Evolutionary conservation across 176 grass and related monocot genomes (phyloP).

Genomic region (Avena atlantica): DNA sequence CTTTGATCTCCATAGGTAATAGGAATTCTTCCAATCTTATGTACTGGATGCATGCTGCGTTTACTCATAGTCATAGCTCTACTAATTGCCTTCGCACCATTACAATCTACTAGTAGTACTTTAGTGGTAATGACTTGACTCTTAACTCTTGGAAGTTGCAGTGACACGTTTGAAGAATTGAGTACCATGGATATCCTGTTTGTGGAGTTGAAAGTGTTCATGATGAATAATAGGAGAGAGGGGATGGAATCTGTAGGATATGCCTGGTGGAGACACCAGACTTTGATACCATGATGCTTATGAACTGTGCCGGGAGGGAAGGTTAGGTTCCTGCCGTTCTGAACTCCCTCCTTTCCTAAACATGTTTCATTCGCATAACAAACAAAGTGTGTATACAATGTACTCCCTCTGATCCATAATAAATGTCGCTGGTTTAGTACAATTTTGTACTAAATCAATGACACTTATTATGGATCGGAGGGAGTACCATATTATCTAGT

Average conservation of each 20-base stretch:
- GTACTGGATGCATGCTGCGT: background rate
- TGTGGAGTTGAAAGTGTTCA: too few relatives aligned
- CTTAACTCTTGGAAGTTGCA: conserved; percentile 8
- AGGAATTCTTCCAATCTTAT: background rate
- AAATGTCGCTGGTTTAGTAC: too few relatives aligned
- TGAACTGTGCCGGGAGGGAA: background rate
- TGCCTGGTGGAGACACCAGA: background rate
- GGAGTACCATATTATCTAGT: too few relatives aligned
- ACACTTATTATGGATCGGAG: too few relatives aligned
- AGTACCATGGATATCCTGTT: background rate
- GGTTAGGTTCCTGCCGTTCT: background rate
- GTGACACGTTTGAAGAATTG: background rate
- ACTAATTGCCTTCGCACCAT: background rate
- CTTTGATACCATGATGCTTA: background rate
- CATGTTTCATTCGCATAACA: background rate
- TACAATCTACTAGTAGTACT: background rate
- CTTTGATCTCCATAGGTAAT: background rate
- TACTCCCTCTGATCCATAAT: too few relatives aligned
- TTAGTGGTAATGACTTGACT: background rate
- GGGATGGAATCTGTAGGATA: background rate
- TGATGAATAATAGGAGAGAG: background rate
- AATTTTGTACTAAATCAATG: too few relatives aligned
- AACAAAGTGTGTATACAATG: too few relatives aligned
- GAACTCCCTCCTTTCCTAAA: background rate
- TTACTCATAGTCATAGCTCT: conserved; percentile 1